Evolutionary conservation across 225 moss, liverwort and hornwort species (phyloP), one percentile per base, ranked within the genome.

Genomic region (Antitrichia curtipendula): DNA sequence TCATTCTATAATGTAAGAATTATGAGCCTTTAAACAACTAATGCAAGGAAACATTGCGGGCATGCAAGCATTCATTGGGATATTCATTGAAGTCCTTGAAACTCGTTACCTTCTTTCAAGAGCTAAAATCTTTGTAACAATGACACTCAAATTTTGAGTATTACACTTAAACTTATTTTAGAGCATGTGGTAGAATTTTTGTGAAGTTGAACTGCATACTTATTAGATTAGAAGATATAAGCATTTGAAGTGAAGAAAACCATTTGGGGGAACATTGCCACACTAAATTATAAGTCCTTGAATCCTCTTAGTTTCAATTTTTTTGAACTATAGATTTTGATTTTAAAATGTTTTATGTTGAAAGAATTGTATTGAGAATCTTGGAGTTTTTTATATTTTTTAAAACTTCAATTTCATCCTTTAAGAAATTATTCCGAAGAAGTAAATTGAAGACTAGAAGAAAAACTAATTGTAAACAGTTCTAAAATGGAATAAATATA

Each of bases 201-300:
- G 3, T 27, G 1, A 43, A 27, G 2, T 27, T 43, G 16, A 41
- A 27, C 0, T 0, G 0, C 16, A 27, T 43, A n/a, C n/a, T n/a
- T n/a, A n/a, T n/a, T n/a, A 71, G 27, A 43, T 43, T 71, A 2
- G 25, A 41, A 25, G 70, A 70, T 41, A 27, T 9, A 8, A 27
- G 27, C 15, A 41, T 70, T 41, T 71, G 2, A 70, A 70, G 43
- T 43, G 9, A 27, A 71, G 2, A 28, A 43, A 43, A 27, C 10
- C 6, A 43, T 71, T 16, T 71, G 28, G 0, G 0, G 3, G 2
- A 16, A 16, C 16, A 71, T 43, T 41, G 16, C 27, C 3, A 1
- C 2, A 43, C 0, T 9, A 45, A 0, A 71, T 28, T 71, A 16
- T 71, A 43, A 71, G 71, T 9, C 70, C 15, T 14, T 69, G 25